phyloP scores from a whole-genome alignment of 2,329 filamentous ascomycete genomes.

The Diaporthe australafricana region DNA sequence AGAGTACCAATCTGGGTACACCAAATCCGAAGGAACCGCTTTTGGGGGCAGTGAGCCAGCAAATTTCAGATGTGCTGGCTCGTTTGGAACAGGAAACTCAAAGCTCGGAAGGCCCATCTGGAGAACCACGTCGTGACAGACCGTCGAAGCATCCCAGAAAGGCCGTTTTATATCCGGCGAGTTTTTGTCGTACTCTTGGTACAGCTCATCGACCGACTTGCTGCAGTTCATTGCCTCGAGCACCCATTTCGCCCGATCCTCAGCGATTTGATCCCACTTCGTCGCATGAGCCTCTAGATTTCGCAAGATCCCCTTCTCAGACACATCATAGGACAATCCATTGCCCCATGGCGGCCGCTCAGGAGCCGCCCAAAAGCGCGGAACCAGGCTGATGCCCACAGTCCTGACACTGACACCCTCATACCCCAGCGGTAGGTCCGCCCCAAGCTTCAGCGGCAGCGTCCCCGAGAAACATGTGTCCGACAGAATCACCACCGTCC shows the following conservation, averaged over 20 bases:
- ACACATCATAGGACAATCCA: constrained; percentile 26
- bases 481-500: constrained; percentile 4
- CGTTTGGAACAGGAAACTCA: constrained; percentile 25
- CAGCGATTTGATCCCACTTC: constrained; percentile 17
- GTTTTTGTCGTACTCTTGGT: not conserved
- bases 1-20: constrained; percentile 58
- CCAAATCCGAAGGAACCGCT: constrained; percentile 43
- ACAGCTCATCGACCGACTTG: constrained; percentile 19
- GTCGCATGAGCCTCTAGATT: not conserved
- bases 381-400: constrained; percentile 11
- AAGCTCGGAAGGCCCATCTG: constrained; percentile 32
- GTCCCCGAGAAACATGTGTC: constrained; percentile 8
- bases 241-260: constrained; percentile 24
- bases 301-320: not conserved
- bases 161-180: not conserved
- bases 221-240: constrained; percentile 29
- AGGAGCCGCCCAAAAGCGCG: constrained; percentile 17
- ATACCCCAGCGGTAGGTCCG: not conserved
- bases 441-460: constrained; percentile 2
- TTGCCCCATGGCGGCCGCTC: constrained; percentile 30
- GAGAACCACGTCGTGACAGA: constrained; percentile 31
- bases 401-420: not conserved
- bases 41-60: constrained; percentile 47
- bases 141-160: constrained; percentile 24
- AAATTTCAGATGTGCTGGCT: constrained; percentile 30